Evolutionary conservation across 2,329 filamentous ascomycete genomes (phyloP).

Genomic region (Aspergillus japonicus): DNA sequence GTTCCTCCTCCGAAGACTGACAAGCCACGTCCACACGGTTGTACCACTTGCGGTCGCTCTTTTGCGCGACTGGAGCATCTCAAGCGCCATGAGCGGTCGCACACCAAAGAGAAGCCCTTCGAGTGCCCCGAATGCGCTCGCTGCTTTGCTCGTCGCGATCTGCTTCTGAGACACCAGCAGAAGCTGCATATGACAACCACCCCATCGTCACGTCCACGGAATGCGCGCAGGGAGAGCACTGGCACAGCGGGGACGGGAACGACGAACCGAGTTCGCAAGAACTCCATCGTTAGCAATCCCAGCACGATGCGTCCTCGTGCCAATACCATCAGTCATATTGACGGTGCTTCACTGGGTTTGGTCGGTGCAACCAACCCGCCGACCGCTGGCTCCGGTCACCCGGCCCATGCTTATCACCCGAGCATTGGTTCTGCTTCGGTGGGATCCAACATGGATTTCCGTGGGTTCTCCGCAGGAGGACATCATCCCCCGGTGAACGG

Average conservation of each 20-base stretch:
- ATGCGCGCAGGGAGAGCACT: slow-evolving; percentile 79
- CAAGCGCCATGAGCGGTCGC: slow-evolving; percentile 95
- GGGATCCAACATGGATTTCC: slow-evolving; percentile 60
- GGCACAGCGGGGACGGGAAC: slow-evolving; percentile 66
- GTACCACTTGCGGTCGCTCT: slow-evolving; percentile 83
- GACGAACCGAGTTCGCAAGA: slow-evolving; percentile 82
- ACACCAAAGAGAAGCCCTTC: slow-evolving; percentile 98
- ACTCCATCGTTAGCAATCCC: slow-evolving; percentile 69
- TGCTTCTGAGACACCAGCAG: slow-evolving; percentile 93
- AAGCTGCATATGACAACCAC: slow-evolving; percentile 94
- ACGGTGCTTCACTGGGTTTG: slow-evolving; percentile 72
- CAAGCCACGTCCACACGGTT: slow-evolving; percentile 93
- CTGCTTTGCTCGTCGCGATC: slow-evolving; percentile 90
- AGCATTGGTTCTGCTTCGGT: slow-evolving; percentile 67
- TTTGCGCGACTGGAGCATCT: slow-evolving; percentile 95
- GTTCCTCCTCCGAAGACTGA: slow-evolving; percentile 86
- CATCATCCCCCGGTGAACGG: slow-evolving; percentile 58
- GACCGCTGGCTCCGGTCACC: slow-evolving; percentile 20
- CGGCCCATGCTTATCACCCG: slow-evolving; percentile 66
- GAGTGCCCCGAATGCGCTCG: slow-evolving; percentile 91
- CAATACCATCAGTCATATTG: slow-evolving; percentile 94
- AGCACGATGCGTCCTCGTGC: slow-evolving; percentile 78
- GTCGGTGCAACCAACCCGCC: slow-evolving; percentile 28
- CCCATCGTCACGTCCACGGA: slow-evolving; percentile 80
- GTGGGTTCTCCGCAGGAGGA: slow-evolving; percentile 58